These are phyloP conservation scores for Blastobotrys malaysiensis DNA, from an alignment of 1,139 yeast species.

Conservation along the genomic window DNA sequence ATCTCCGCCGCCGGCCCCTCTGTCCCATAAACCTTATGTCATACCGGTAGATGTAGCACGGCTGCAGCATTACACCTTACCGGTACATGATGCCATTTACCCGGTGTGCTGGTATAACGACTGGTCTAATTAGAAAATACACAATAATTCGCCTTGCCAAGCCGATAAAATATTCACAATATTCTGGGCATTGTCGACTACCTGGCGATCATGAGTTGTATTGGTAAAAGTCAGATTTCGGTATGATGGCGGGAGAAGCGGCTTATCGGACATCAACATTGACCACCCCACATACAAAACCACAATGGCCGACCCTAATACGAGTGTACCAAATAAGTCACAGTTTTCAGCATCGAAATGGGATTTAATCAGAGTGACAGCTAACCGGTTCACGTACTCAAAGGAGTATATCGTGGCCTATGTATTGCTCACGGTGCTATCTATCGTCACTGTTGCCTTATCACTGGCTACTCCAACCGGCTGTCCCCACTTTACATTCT, in stretches of 20 bases:
- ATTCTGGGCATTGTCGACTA: no score
- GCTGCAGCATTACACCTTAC: no score
- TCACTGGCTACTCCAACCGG: conserved; percentile 18
- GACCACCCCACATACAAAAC: background rate
- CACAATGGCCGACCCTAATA: background rate
- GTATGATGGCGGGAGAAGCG: background rate
- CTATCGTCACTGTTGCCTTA: conserved; percentile 16
- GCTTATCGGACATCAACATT: background rate
- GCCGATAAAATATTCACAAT: no score
- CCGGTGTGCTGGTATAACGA: no score
- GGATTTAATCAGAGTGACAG: conserved; percentile 16
- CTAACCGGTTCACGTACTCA: conserved; percentile 19
- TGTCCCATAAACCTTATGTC: no score
- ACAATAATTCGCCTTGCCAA: no score
- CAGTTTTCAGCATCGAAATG: conserved; percentile 16
- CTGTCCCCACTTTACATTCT: conserved; percentile 18
- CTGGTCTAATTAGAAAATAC: no score
- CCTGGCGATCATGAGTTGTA: no score
- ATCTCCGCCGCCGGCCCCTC: no score
- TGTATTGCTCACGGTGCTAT: conserved; percentile 15
- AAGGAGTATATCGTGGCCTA: conserved; percentile 18
- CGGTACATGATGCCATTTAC: no score
- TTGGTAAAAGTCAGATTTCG: no score
- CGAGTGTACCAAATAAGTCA: conserved; percentile 8
- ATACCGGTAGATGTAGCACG: no score